Evolutionary conservation across 768 basidiomycete species (phyloP).

Genomic region (Lentinula edodes): DNA sequence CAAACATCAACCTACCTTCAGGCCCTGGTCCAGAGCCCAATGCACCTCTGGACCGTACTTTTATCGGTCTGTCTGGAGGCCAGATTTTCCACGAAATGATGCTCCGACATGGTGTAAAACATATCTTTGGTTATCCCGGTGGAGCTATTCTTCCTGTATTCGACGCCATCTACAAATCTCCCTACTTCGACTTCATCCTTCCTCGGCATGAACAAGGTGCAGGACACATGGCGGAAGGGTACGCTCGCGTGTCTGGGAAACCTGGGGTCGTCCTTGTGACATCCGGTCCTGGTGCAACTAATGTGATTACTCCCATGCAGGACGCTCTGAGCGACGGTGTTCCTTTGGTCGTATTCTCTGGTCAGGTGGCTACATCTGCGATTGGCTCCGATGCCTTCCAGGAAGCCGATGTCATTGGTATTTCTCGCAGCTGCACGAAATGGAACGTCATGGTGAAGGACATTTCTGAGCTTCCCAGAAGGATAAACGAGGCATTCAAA

Average conservation of each 20-base stretch:
- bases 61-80: conserved; percentile 92
- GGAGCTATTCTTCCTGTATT: conserved; percentile 99
- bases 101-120: conserved; percentile 92
- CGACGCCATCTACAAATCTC: conserved; percentile 96
- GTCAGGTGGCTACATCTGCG: conserved; percentile 98
- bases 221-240: conserved; percentile 99
- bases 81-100: conserved; percentile 99
- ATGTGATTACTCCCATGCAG: conserved; percentile 97
- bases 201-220: conserved; percentile 98
- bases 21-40: conserved; percentile 31
- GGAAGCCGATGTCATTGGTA: conserved; percentile 95
- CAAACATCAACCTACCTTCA: conserved; percentile 29
- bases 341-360: conserved; percentile 91
- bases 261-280: conserved; percentile 98
- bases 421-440: conserved; percentile 95
- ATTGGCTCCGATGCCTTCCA: conserved; percentile 99
- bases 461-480: conserved; percentile 86
- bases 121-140: conserved; percentile 96
- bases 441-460: conserved; percentile 99
- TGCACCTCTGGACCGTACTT: conserved; percentile 68
- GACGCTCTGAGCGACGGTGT: conserved; percentile 94
- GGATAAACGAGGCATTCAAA: conserved; percentile 99
- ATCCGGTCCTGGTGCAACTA: conserved; percentile 96
- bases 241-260: conserved; percentile 94
- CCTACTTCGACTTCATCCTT: conserved; percentile 91